A percentile compares a stretch with the other conserved stretches of the same genome.
phyloP scores from a whole-genome alignment of 1,139 yeast genomes.

The Kodamaea suecica region DNA sequence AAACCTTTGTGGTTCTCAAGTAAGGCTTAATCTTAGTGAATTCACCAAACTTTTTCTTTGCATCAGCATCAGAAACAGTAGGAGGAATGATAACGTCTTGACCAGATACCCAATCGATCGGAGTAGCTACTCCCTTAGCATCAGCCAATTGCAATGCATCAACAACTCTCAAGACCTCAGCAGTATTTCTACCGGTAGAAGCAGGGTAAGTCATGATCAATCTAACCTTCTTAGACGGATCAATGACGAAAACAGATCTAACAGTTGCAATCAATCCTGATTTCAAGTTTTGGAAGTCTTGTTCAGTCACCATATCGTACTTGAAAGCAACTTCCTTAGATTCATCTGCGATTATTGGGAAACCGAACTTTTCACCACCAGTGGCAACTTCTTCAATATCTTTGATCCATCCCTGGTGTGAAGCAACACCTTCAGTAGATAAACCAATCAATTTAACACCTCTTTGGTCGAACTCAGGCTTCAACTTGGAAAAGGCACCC shows the following conservation, averaged over 20 bases:
- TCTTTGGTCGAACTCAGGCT: conserved; percentile 77
- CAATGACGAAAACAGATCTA: conserved; percentile 80
- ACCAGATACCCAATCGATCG: conserved; percentile 85
- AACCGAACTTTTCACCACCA: conserved; percentile 53
- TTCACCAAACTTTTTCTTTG: conserved; percentile 69
- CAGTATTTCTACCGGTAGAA: conserved; percentile 84
- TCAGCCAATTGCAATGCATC: conserved; percentile 80
- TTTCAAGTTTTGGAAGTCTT: conserved; percentile 17
- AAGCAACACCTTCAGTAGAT: conserved; percentile 67
- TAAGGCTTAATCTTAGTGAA: conserved; percentile 78
- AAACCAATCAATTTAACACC: conserved; percentile 75
- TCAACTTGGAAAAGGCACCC: conserved; percentile 82
- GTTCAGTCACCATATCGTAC: conserved; percentile 63
- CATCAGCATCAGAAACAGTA: conserved; percentile 65
- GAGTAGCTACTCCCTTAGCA: conserved; percentile 69
- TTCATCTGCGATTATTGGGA: conserved; percentile 82
- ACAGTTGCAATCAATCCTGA: conserved; percentile 47
- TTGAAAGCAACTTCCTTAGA: conserved; percentile 62
- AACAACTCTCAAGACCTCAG: conserved; percentile 77
- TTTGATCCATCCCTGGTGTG: conserved; percentile 78
- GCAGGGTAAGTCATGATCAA: conserved; percentile 78
- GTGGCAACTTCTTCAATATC: conserved; percentile 73
- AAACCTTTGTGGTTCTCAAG: conserved; percentile 33
- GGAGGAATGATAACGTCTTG: conserved; percentile 85
- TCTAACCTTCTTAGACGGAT: conserved; percentile 72